Base-by-base conservation (phyloP, 2,329 filamentous ascomycete species). In the Xylaria polymorpha region DNA sequence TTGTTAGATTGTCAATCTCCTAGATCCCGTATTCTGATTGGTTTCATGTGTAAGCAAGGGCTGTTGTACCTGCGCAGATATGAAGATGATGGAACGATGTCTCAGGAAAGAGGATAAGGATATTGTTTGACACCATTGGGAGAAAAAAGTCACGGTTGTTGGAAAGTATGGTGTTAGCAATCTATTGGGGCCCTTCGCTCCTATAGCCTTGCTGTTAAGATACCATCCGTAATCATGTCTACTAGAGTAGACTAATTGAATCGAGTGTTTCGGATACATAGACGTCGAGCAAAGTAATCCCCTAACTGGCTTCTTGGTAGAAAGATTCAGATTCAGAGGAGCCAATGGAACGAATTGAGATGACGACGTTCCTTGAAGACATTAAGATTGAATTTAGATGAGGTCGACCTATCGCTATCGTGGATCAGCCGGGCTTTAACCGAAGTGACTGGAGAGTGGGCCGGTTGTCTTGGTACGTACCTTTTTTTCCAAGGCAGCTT, bases 401-500 rank as follows among this genome's bases (percentile, higher is more conserved):
- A 37, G 7, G 35, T 37, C 35, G 35, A 37, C 35, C 35, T 37
- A 37, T 37, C 35, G 35, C 35, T 8, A 12, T 14, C 20, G 15
- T 51, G 29, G 2, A 29, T 18, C 48, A 18, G 51, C 51, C 51
- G 51, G 22, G 32, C 51, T 56, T 56, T 56, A 56, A 56, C 51
- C 51, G 51, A 56, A 3, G 35, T 39, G 6, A 15, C n/a, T 37
- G 5, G 32, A 29, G 32, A 39, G 43, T 41, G 51, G 44, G 50
- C 25, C 15, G 18, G 58, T 14, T 18, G 32, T n/a, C 53, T 8
- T 20, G 51, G 51, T 68, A 68, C 44, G 46, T 66, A 63, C 67
- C 43, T 59, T 14, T 39, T 41, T 22, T 60, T 60, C 37, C 18
- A 57, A 58, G 44, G 63, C 57, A 58, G 48, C 58, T 53, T 15